These are phyloP conservation scores for Eucalyptus camaldulensis DNA, from an alignment of 345 rosid genomes.

Conservation along the genomic window DNA sequence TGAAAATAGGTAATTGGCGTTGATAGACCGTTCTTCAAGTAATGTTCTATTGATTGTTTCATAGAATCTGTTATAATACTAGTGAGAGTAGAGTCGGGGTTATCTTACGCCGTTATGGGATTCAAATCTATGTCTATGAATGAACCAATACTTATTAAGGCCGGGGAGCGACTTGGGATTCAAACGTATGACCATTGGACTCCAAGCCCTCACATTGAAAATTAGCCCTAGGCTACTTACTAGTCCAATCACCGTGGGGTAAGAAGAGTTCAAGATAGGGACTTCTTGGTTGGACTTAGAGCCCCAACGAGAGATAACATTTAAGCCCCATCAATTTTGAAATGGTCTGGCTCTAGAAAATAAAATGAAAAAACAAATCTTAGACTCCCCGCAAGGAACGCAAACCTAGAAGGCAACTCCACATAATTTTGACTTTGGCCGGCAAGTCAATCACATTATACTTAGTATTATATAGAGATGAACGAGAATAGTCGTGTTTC, in stretches of 20 bases:
- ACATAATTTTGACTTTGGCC: background rate
- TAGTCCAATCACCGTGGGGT: background rate
- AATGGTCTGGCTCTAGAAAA: background rate
- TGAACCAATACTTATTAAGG: background rate
- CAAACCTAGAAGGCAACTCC: background rate
- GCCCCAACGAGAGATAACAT: background rate
- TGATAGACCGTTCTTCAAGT: background rate
- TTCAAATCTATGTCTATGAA: accelerated
- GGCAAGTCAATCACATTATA: background rate
- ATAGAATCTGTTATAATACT: background rate
- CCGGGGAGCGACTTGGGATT: accelerated
- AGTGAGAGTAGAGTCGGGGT: accelerated
- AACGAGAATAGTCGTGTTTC: background rate
- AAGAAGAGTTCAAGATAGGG: background rate
- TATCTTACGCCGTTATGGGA: accelerated
- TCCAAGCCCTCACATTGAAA: background rate
- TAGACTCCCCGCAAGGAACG: background rate
- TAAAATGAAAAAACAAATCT: background rate
- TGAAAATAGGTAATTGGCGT: background rate
- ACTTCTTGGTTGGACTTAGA: background rate
- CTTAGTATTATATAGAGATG: background rate
- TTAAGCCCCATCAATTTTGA: background rate
- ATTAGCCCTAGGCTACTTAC: background rate
- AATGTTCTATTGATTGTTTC: background rate
- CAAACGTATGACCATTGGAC: background rate